Base-by-base conservation (phyloP, 352 stramenopile species). In the Thraustochytrium sp. region DNA sequence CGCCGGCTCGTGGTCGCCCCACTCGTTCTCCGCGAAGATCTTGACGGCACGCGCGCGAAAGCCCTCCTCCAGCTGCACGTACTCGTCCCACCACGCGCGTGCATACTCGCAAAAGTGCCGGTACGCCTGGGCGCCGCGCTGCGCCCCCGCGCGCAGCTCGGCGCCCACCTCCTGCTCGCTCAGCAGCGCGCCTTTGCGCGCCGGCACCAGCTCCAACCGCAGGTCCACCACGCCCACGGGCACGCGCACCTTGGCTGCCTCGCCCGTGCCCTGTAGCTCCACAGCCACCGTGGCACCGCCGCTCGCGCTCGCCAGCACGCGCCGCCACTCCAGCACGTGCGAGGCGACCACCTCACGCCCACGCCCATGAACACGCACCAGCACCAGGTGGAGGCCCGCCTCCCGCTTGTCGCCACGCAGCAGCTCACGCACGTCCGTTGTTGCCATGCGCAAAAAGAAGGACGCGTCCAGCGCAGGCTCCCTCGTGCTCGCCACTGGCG, bases 1-100 rank as follows among this genome's bases (percentile, higher is more conserved):
- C 2, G 95, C 90, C 49, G 85, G 85, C 23, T 90, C 89, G 85
- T 95, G 92, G 0, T 88, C 86, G 11, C 92, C 92, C 82, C 92
- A 89, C 73, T 96, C 92, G 82, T 97, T 93, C 83, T 95, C 90
- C 2, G 90, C 90, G 84, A 95, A 94, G 48, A 95, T 87, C 44
- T 93, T 94, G 2, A 94, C 89, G 3, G 92, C 85, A 42, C 91
- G 89, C 29, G 87, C 82, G 2, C 62, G 38, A 9, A 74, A 51
- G 78, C 29, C n/a, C 36, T 54, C 56, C 16, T 49, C 68, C 21
- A 54, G 56, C 74, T 85, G 76, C 1, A 85, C 59, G n/a, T 62
- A 94, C 55, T 94, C 90, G 5, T 92, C 86, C 92, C 92, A 95
- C 92, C 92, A 95, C 46, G 90, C 87, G 59, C 93, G 93, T 3